Conservation (phyloP, 805 yeast species). For the Ogataea polymorpha region DNA sequence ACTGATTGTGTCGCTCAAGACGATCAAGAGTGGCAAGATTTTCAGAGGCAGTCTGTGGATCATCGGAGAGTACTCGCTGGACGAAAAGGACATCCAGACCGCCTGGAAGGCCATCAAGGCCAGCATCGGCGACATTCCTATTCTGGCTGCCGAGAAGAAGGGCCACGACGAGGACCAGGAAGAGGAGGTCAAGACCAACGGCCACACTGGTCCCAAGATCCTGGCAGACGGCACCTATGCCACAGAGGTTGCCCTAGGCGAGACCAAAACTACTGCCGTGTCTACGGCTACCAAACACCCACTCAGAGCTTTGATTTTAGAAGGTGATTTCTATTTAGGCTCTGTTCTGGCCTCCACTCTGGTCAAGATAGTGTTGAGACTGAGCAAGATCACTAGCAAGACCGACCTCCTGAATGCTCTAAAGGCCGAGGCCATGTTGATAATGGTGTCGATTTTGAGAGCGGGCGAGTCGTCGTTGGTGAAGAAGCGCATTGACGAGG, state of each 20-base stretch:
- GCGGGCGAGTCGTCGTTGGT: conserved; percentile 75
- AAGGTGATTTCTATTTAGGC: conserved; percentile 88
- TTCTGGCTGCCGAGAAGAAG: conserved; percentile 68
- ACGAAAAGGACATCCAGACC: conserved; percentile 66
- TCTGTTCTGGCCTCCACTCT: conserved; percentile 85
- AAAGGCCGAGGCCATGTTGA: conserved; percentile 91
- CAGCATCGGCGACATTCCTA: conserved; percentile 89
- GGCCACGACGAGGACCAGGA: conserved; percentile 28
- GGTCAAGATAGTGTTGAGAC: conserved; percentile 81
- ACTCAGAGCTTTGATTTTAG: conserved; percentile 73
- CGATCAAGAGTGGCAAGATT: conserved; percentile 82
- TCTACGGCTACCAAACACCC: conserved; percentile 49
- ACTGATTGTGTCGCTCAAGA: conserved; percentile 58
- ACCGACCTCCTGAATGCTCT: conserved; percentile 66
- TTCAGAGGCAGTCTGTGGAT: conserved; percentile 95
- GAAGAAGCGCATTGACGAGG: conserved; percentile 84
- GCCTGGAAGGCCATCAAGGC: conserved; percentile 86
- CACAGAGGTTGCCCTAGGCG: conserved; percentile 78
- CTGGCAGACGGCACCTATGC: conserved; percentile 99
- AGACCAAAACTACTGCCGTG: conserved; percentile 35
- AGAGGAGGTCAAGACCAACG: conserved; percentile 28
- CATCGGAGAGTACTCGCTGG: conserved; percentile 83
- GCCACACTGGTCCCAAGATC: conserved; percentile 66
- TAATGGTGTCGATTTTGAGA: conserved; percentile 87
- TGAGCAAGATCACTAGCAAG: conserved; percentile 53